A percentile compares a stretch with the other conserved stretches of the same genome.
Conservation (phyloP, 148 eudicot genomes). For the Cornus controversa region DNA sequence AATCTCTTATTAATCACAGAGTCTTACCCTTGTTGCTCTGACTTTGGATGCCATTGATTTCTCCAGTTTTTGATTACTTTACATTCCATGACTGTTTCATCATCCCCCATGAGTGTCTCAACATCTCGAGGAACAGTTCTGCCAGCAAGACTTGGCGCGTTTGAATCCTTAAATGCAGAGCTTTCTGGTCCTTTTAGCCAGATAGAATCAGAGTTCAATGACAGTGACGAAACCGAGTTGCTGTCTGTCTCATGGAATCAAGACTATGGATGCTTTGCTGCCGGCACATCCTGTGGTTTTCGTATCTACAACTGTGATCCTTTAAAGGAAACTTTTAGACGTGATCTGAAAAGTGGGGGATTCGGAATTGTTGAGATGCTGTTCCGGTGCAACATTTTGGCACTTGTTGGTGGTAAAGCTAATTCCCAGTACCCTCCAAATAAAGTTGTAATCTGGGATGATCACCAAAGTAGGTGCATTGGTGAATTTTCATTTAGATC, state of each 20-base stretch:
- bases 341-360: constrained; percentile 86
- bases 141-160: constrained; percentile 40
- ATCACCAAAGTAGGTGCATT: constrained; percentile 82
- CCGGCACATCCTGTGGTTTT: constrained; percentile 85
- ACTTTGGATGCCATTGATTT: neutral
- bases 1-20: neutral
- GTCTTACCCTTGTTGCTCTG: neutral
- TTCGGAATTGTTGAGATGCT: constrained; percentile 97
- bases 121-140: constrained; percentile 50
- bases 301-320: constrained; percentile 92
- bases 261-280: constrained; percentile 91
- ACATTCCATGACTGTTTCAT: constrained; percentile 21
- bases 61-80: constrained; percentile 23
- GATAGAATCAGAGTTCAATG: constrained; percentile 41
- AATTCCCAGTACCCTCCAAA: constrained; percentile 83
- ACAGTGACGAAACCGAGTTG: constrained; percentile 63
- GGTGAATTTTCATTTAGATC: constrained; percentile 93
- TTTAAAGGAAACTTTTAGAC: constrained; percentile 84
- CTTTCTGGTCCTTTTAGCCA: constrained; percentile 35
- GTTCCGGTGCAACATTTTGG: constrained; percentile 81
- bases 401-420: constrained; percentile 82
- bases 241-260: constrained; percentile 89
- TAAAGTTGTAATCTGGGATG: constrained; percentile 94
- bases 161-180: constrained; percentile 38
- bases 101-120: constrained; percentile 58